Evolutionary conservation across 345 rosid species (phyloP), one percentile per base, ranked within the genome.

Genomic region (Triadica sebifera): DNA sequence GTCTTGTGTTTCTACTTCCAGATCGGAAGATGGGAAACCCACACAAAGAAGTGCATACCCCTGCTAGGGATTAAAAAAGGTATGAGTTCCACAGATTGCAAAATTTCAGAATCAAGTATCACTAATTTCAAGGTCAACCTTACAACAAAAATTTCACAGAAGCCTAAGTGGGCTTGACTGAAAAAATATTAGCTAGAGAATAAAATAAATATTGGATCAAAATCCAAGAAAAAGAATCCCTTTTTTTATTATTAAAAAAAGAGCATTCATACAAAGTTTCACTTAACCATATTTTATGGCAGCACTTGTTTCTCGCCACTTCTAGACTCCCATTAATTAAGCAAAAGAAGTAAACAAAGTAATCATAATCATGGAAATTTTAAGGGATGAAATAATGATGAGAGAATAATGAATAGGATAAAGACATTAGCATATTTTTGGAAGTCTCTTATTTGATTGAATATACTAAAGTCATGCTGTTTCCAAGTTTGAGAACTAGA

Each of bases 21-120:
- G 84, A 85, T 90, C 97, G 53, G 95, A 86, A 67, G 91, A 82
- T 17, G 98, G 97, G 74, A 85, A 93, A 46, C 97, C 97, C 76
- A 93, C 95, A 79, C 97, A 93, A 50, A 93, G 91, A 75, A 93
- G 97, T 19, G 97, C 98, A 84, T 94, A 94, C 0, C 98, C 98
- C 98, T 94, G 82, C 74, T 51, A 39, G 8, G 65, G 16, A 46
- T 52, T 59, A 46, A 38, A 37, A 13, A 22, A n/a, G 55, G 55
- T 22, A 45, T 59, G 61, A 47, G 16, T 57, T 69, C 37, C 39
- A 69, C 11, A 13, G 12, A 34, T 25, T 51, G 19, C 20, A 41
- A 3, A 38, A 51, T 20, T 46, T 6, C 29, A 50, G 38, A 11
- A 22, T 43, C 58, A 72, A 45, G 24, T 50, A 72, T 72, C 75